Percentiles rank a stretch among this genome's conserved stretches.
phyloP scores from a whole-genome alignment of 2,329 filamentous ascomycete species.

The Shiraia bambusicola region DNA sequence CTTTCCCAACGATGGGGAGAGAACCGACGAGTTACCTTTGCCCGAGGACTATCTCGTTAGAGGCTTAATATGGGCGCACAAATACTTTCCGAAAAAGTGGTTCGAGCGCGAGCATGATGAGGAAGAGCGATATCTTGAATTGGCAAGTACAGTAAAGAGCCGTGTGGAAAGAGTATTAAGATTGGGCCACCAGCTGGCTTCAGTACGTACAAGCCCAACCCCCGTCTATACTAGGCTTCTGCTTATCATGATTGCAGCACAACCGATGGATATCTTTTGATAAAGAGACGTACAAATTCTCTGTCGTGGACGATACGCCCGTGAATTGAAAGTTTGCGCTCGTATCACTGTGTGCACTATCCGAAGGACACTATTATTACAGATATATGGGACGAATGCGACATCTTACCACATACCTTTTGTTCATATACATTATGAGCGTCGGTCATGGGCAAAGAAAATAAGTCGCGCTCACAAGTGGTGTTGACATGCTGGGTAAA shows the following conservation, averaged over 20 bases:
- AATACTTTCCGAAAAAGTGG: slow-evolving; percentile 61
- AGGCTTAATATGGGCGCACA: slow-evolving; percentile 62
- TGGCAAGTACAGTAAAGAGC: slow-evolving; percentile 59
- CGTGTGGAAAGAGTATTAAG: slow-evolving; percentile 62
- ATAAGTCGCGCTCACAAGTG: too few species aligned
- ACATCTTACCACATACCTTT: too few species aligned
- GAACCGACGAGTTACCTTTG: slow-evolving; percentile 54
- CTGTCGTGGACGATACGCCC: slow-evolving; percentile 10
- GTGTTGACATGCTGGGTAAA: too few species aligned
- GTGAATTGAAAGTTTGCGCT: neutral
- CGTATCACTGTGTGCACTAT: neutral
- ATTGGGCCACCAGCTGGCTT: slow-evolving; percentile 53
- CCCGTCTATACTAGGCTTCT: neutral
- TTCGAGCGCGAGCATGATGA: slow-evolving; percentile 65
- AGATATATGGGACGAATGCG: too few species aligned
- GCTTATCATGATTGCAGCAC: slow-evolving; percentile 22
- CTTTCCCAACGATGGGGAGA: slow-evolving; percentile 51
- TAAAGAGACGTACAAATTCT: slow-evolving; percentile 28
- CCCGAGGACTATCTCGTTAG: slow-evolving; percentile 70
- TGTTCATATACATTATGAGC: too few species aligned
- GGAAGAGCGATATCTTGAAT: slow-evolving; percentile 66
- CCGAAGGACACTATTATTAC: too few species aligned
- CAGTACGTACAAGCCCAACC: slow-evolving; percentile 20
- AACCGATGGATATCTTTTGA: slow-evolving; percentile 37
- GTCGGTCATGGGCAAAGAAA: too few species aligned